Base-by-base conservation (phyloP, 2,329 filamentous ascomycete species). In the Mycosphaerella sp. region DNA sequence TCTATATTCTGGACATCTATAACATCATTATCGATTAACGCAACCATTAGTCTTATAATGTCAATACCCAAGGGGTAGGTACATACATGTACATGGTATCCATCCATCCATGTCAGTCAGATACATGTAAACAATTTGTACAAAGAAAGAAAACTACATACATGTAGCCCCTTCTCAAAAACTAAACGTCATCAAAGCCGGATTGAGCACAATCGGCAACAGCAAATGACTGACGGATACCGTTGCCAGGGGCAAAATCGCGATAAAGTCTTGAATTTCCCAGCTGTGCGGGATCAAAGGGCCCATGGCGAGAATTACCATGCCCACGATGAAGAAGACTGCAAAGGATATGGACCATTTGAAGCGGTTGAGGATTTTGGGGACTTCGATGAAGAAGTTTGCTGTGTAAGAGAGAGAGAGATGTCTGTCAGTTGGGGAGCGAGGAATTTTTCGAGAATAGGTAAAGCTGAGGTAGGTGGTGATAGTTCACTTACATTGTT, bases 361-460 rank as follows among this genome's bases (percentile, higher is more conserved):
- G 76, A 91, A 91, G 68, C 81, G 83, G 70, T 83, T 85, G 44
- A 91, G 67, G 36, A 94, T 86, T 66, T 85, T 86, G 30, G 85
- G 85, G 14, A 90, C 80, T 66, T 93, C 88, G 54, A 87, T 85
- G 71, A 90, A 91, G 71, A 94, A 94, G 69, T 88, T 86, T 21
- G 85, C 30, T 84, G 64, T 85, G 83, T 62, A 89, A 85, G 44
- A 81, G 30, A 7, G 9, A 10, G 21, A 21, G 4, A 6, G 21
- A 21, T 21, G n/a, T n/a, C n/a, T n/a, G n/a, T n/a, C n/a, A n/a
- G n/a, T 21, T 21, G 21, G n/a, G n/a, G n/a, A n/a, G 21, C 4
- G 21, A 6, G 21, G 21, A 6, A 2, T 1, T 21, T 21, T 21
- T n/a, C n/a, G n/a, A n/a, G n/a, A n/a, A 21, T 21, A 21, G 21